Evolutionary conservation across 768 basidiomycete species (phyloP), one percentile per base, ranked within the genome.

Genomic region (Tulasnella calospora): DNA sequence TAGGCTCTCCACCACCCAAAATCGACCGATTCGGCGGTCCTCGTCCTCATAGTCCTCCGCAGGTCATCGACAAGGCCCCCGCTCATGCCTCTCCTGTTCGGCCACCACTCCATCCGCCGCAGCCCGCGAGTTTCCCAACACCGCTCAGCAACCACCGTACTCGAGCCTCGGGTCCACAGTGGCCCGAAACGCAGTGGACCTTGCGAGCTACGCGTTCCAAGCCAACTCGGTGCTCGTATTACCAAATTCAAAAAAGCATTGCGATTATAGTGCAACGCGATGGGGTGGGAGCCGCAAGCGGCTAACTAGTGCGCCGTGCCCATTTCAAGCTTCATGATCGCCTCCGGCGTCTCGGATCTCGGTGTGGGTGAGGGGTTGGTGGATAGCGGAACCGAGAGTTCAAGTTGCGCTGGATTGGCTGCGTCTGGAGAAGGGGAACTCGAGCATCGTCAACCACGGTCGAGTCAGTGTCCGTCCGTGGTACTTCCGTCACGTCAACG

Each of bases 251-350:
- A 36, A 17, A 35, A 35, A 35, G 41, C 74, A 27, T 35, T 75
- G 27, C 15, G 46, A 35, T 57, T 75, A n/a, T 75, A 47, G 74
- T 46, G 41, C 35, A 38, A 35, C 44, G 74, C 27, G 17, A 33
- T 75, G 74, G 74, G 74, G 27, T 75, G 74, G 74, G 41, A 55
- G 30, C 41, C 74, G 4, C 27, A 35, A 9, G 74, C 74, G 27
- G 51, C 30, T 35, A 30, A 46, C 38, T 35, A 41, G 51, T n/a
- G 41, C 55, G 74, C 74, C 23, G 44, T 75, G 6, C 41, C 41
- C 74, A 21, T 23, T n/a, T 46, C 75, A 23, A 67, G 61, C 61
- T 67, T 71, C 70, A 36, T 71, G 35, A 35, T 71, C 40, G 21
- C 27, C 15, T 8, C 40, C n/a, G n/a, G n/a, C 23, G 27, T 1